Base-by-base conservation (phyloP, 2,329 filamentous ascomycete species). In the Ilyonectria robusta region DNA sequence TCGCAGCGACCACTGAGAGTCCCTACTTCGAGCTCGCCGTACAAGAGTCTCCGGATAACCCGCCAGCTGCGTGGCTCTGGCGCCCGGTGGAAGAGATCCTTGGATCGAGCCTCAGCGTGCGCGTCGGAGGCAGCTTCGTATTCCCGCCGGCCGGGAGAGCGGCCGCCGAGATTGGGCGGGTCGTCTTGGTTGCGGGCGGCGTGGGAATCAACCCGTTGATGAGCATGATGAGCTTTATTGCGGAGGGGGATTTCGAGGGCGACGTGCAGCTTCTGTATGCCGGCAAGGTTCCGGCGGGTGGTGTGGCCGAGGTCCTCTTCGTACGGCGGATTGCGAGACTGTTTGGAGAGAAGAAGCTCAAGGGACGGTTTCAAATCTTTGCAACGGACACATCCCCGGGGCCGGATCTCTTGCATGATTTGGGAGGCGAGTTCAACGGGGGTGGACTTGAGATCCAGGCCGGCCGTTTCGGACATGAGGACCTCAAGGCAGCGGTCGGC, bases 131-230 rank as follows among this genome's bases (percentile, higher is more conserved):
- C 0, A 91, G 89, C 72, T 97, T 97, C 75, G 86, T 92, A 4
- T 97, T 91, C 84, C 94, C 94, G 0, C 93, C 92, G 0, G 13
- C 79, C 80, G 21, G 68, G 84, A 21, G 87, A 37, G 6, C 50
- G 7, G 80, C 85, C 54, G 67, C 79, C 5, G 50, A 57, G 13
- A 54, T 83, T 92, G 47, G 84, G 85, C 48, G 87, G 60, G 85
- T 92, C 6, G 87, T 97, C 4, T 91, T 97, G 68, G 85, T 97
- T 15, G 94, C 93, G 0, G 94, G 93, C 1, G 94, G 94, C 1
- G 91, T 97, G 23, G 94, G 94, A 0, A 91, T 97, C 63, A 97
- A 97, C 74, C 93, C 93, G 0, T 81, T 95, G 6, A 87, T 94
- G 62, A 93, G 92, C 61, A 95, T 95, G 78, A 81, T 94, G 55